Conservation (phyloP, 1,284 basidiomycete genomes). For the Caloboletus inedulis region DNA sequence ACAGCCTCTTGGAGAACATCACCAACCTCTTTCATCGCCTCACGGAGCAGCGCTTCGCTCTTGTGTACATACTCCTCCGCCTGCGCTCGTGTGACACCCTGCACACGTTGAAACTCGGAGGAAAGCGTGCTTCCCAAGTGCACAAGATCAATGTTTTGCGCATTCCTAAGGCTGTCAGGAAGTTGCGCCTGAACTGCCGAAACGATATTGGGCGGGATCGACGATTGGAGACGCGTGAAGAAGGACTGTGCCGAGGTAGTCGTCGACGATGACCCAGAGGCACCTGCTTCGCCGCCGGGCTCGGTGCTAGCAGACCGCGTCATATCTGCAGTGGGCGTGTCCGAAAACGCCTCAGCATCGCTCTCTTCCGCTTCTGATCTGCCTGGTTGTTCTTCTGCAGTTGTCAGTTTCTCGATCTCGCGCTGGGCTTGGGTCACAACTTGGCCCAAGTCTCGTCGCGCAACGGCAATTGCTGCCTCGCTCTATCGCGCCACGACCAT, state of each 20-base stretch:
- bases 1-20: slow-evolving; percentile 82
- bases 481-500: slow-evolving; percentile 47
- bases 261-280: slow-evolving; percentile 23
- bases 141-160: slow-evolving; percentile 62
- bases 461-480: slow-evolving; percentile 65
- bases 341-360: slow-evolving; percentile 23
- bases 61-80: slow-evolving; percentile 82
- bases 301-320: slow-evolving; percentile 28
- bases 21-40: slow-evolving; percentile 69
- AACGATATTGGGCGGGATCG: slow-evolving; percentile 70
- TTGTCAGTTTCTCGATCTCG: slow-evolving; percentile 66
- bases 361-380: slow-evolving; percentile 6
- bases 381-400: slow-evolving; percentile 24
- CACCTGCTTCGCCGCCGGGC: slow-evolving; percentile 17
- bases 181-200: slow-evolving; percentile 63
- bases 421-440: slow-evolving; percentile 82
- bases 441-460: slow-evolving; percentile 74
- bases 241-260: slow-evolving; percentile 44
- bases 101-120: slow-evolving; percentile 69
- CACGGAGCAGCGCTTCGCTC: slow-evolving; percentile 70
- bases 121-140: slow-evolving; percentile 64
- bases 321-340: slow-evolving; percentile 20
- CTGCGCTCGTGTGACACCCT: slow-evolving; percentile 68
- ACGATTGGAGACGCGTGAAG: slow-evolving; percentile 68
- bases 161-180: slow-evolving; percentile 62